phyloP scores from a whole-genome alignment of 768 basidiomycete genomes.

The Filobasidium wieringae region DNA sequence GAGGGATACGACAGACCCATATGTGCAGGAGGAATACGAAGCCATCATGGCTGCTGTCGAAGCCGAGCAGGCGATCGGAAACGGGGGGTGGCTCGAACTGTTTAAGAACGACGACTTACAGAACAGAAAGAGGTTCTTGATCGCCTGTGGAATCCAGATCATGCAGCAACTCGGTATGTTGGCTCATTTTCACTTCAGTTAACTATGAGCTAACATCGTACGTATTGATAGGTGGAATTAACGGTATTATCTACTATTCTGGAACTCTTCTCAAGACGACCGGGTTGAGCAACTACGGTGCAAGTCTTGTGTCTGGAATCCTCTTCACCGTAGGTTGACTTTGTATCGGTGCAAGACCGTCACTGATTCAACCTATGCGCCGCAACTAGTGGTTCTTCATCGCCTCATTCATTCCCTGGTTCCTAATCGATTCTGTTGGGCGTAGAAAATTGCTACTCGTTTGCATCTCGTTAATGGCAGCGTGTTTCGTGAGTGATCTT shows the following conservation, averaged over 20 bases:
- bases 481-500: background rate
- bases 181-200: no score
- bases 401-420: constrained; percentile 35
- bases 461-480: constrained; percentile 25
- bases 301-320: constrained; percentile 23
- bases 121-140: constrained; percentile 22
- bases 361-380: background rate
- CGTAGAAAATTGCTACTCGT: constrained; percentile 22
- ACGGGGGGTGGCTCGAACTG: constrained; percentile 21
- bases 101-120: constrained; percentile 21
- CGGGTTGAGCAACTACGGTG: constrained; percentile 15
- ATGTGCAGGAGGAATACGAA: constrained; percentile 15
- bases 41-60: constrained; percentile 15
- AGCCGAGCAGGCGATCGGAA: constrained; percentile 17
- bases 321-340: constrained; percentile 19
- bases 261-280: constrained; percentile 19
- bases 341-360: background rate
- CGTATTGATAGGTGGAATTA: constrained; percentile 18
- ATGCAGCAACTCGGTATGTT: constrained; percentile 25
- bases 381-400: constrained; percentile 29
- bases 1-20: constrained; percentile 8
- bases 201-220: background rate
- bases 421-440: constrained; percentile 30
- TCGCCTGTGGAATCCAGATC: constrained; percentile 27
- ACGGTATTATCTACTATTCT: constrained; percentile 27